Conservation (phyloP, 2,329 filamentous ascomycete species). For the Gnomoniopsis smithogilvyi region DNA sequence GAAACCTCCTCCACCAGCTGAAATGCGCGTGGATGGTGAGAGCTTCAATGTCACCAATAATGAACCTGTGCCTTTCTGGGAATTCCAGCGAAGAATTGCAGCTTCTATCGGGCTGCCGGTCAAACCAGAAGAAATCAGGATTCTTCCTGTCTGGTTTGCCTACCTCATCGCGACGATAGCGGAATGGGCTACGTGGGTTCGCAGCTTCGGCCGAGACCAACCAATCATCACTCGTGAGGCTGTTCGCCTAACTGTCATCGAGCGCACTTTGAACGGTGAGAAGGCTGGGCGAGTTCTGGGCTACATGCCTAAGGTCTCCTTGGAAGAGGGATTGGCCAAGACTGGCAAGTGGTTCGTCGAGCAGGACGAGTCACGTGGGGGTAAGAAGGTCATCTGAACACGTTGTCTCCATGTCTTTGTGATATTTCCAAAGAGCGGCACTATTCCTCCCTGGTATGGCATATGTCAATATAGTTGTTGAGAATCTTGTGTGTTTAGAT, state of each 20-base stretch:
- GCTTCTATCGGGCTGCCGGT: constrained; percentile 23
- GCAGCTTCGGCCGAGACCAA: constrained; percentile 17
- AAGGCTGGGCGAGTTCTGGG: constrained; percentile 21
- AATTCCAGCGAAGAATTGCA: constrained; percentile 25
- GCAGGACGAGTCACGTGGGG: background rate
- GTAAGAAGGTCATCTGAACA: constrained; percentile 1
- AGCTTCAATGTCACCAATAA: constrained; percentile 32
- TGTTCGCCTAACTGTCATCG: constrained; percentile 18
- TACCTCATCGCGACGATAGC: constrained; percentile 23
- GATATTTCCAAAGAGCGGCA: no score
- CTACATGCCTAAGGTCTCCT: constrained; percentile 19
- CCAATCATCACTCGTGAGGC: constrained; percentile 18
- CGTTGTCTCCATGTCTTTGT: no score
- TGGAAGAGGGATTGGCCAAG: constrained; percentile 15
- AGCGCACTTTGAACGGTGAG: constrained; percentile 19
- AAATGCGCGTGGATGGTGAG: constrained; percentile 28
- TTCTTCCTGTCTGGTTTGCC: constrained; percentile 22
- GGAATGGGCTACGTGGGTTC: constrained; percentile 24
- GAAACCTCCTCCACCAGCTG: constrained; percentile 19
- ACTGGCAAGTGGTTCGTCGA: constrained; percentile 22
- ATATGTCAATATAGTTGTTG: no score
- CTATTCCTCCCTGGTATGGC: no score
- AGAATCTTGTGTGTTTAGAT: no score
- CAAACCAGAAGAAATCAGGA: constrained; percentile 20
- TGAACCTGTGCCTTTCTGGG: constrained; percentile 30